Conservation (phyloP, 2,329 filamentous ascomycete species). For the Phialemoniopsis sp. region DNA sequence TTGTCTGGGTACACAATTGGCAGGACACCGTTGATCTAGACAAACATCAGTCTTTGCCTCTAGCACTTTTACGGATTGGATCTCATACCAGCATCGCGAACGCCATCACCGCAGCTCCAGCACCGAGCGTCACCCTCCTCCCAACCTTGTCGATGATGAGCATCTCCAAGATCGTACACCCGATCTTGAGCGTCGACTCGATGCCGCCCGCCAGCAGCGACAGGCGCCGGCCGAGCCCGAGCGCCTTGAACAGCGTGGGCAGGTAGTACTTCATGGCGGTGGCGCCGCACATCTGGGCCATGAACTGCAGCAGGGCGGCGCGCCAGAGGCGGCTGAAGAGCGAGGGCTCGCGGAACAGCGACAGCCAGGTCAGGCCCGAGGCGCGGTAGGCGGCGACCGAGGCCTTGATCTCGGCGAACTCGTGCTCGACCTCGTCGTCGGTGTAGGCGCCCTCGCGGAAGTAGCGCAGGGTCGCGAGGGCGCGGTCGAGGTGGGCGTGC, state of each 20-base stretch:
- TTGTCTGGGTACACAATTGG: constrained; percentile 47
- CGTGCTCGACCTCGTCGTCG: constrained; percentile 28
- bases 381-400: constrained; percentile 32
- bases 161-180: constrained; percentile 52
- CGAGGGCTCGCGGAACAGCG: constrained; percentile 41
- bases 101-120: constrained; percentile 48
- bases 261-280: constrained; percentile 59
- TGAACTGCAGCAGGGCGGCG: constrained; percentile 52
- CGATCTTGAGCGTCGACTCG: constrained; percentile 54
- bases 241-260: constrained; percentile 44
- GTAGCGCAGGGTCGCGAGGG: constrained; percentile 38
- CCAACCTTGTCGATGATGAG: constrained; percentile 51
- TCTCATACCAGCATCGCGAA: constrained; percentile 46
- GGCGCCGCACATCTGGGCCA: constrained; percentile 57
- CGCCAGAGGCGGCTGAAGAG: constrained; percentile 52
- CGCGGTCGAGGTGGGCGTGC: constrained; percentile 35
- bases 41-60: background rate
- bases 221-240: constrained; percentile 42
- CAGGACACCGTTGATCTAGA: constrained; percentile 48
- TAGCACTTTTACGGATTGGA: background rate
- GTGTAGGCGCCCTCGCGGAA: constrained; percentile 40
- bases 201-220: constrained; percentile 50
- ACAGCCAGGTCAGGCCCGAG: constrained; percentile 31
- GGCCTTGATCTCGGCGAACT: constrained; percentile 41
- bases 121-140: constrained; percentile 40